Percentiles rank a stretch among this genome's conserved stretches.
These are phyloP conservation scores for Sarocladium strictum DNA, from an alignment of 2,329 filamentous ascomycete species.

Conservation along the genomic window DNA sequence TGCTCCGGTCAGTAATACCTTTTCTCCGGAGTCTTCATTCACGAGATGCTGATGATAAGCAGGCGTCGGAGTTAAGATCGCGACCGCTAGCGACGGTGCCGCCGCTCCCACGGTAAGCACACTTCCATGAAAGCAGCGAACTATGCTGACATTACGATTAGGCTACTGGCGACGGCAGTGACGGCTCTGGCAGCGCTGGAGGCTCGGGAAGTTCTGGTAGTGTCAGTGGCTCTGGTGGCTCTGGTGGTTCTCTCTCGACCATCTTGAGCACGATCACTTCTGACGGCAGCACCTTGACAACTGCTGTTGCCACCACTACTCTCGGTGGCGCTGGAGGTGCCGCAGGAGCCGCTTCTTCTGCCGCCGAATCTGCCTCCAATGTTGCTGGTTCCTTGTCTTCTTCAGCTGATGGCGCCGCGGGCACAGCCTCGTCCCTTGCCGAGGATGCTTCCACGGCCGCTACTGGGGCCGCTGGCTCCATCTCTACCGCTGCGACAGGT, in stretches of 20 bases:
- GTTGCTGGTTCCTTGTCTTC: conserved; percentile 11
- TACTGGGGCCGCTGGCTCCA: conserved; percentile 4
- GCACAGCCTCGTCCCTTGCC: conserved; percentile 3
- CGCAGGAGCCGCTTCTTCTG: conserved; percentile 11
- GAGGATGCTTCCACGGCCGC: conserved; percentile 11
- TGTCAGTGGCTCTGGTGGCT: conserved; percentile 2
- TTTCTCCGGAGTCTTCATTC: conserved; percentile 12
- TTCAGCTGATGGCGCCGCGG: background rate
- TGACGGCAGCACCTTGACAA: conserved; percentile 25
- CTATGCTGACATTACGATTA: background rate
- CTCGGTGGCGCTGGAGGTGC: conserved; percentile 20
- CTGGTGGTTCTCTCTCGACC: conserved; percentile 24
- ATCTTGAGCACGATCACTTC: conserved; percentile 30
- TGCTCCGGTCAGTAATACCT: conserved; percentile 29
- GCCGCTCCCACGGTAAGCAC: conserved; percentile 16
- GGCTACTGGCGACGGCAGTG: background rate
- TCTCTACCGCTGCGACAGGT: conserved; percentile 16
- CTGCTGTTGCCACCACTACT: conserved; percentile 31
- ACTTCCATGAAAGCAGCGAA: background rate
- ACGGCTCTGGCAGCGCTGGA: background rate
- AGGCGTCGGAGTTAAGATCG: conserved; percentile 29
- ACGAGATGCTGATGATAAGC: background rate
- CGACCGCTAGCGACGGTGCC: conserved; percentile 19
- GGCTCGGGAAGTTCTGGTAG: conserved; percentile 2
- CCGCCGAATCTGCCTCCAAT: conserved; percentile 14